These are phyloP conservation scores for Vigna nakashimae DNA, from an alignment of 306 rosid species.

Conservation along the genomic window DNA sequence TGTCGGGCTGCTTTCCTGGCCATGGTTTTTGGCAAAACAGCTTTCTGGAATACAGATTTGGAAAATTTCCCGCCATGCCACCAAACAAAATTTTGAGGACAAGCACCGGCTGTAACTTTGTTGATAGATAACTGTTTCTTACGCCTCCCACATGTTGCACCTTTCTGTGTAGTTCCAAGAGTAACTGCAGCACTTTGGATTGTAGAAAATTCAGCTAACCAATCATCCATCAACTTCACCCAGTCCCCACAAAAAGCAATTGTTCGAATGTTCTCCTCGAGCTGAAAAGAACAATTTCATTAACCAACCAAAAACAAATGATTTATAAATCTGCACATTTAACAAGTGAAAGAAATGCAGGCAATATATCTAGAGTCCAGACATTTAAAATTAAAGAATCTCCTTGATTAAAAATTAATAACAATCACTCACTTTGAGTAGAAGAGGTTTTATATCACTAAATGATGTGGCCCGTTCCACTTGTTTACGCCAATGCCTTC, in stretches of 20 bases:
- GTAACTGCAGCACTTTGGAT: constrained; percentile 58
- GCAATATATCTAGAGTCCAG: too few relatives aligned
- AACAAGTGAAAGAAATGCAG: constrained; percentile 15
- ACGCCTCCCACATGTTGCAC: constrained; percentile 65
- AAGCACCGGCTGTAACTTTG: constrained; percentile 55
- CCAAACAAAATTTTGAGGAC: constrained; percentile 66
- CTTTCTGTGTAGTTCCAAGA: constrained; percentile 67
- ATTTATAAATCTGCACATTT: constrained; percentile 10
- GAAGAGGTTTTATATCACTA: constrained; percentile 60
- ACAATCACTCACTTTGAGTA: constrained; percentile 72
- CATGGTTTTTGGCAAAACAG: constrained; percentile 62
- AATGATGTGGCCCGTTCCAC: constrained; percentile 67
- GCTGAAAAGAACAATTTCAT: constrained; percentile 61
- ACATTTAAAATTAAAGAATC: not conserved
- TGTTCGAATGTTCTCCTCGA: constrained; percentile 72
- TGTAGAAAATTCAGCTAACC: constrained; percentile 62
- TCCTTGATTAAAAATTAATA: not conserved
- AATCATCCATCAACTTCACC: constrained; percentile 82
- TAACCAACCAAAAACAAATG: constrained; percentile 26
- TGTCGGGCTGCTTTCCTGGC: constrained; percentile 79
- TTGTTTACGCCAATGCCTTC: constrained; percentile 71
- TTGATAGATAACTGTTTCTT: constrained; percentile 68
- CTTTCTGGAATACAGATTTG: constrained; percentile 76
- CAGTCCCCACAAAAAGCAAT: constrained; percentile 77
- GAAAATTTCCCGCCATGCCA: constrained; percentile 76